phyloP scores from a whole-genome alignment of 345 rosid species.

The Conringia planisiliqua region DNA sequence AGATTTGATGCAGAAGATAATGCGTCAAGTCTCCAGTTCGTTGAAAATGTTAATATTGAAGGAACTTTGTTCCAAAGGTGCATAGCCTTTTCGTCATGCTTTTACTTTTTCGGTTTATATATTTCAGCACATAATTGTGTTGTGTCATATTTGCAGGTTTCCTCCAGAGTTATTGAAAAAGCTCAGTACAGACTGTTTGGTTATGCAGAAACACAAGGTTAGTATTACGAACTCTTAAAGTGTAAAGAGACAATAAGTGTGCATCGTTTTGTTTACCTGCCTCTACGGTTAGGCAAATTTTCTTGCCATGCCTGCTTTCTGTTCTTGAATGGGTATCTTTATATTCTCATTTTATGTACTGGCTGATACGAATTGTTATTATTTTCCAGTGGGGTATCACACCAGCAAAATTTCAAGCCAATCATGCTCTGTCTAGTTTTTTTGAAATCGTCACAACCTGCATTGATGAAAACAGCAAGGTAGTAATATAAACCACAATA shows the following conservation, averaged over 20 bases:
- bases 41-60: conserved; percentile 45
- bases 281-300: not conserved
- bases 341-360: not conserved
- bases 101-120: not conserved
- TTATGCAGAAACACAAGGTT: conserved; percentile 88
- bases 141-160: conserved; percentile 44
- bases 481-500: conserved; percentile 19
- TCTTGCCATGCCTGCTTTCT: not conserved
- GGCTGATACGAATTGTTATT: not conserved
- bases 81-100: not conserved
- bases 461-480: conserved; percentile 62
- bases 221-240: conserved; percentile 17
- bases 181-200: conserved; percentile 74
- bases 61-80: conserved; percentile 93
- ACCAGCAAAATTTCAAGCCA: conserved; percentile 47
- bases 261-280: not conserved
- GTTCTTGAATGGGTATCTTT: not conserved
- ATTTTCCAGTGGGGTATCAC: conserved; percentile 72
- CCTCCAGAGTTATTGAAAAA: conserved; percentile 63
- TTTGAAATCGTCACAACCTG: conserved; percentile 78
- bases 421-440: conserved; percentile 54
- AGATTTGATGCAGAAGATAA: conserved; percentile 55
- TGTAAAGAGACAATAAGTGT: not conserved
- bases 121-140: not conserved
- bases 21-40: conserved; percentile 84